Base-by-base conservation (phyloP, 2,329 filamentous ascomycete genomes). In the Pyricularia grisea region DNA sequence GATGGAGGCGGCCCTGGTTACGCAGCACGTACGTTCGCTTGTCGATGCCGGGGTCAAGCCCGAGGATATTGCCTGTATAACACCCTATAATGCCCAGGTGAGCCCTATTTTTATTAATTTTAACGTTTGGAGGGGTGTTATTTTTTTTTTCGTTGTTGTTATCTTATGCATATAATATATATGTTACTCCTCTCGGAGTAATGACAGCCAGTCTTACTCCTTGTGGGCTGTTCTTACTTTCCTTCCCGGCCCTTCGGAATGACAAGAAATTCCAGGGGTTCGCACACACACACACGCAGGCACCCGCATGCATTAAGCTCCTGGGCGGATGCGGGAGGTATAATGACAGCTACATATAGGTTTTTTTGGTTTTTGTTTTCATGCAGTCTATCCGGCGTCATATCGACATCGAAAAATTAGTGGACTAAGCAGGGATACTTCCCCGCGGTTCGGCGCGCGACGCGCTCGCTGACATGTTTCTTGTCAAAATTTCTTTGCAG, bases 61-160 rank as follows among this genome's bases (percentile, higher is more conserved):
- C 3, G 89, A 92, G 74, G 93, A 97, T 75, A 94, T 99, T 74
- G 95, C 94, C 0, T 90, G 98, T 14, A 89, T 99, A 68, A 97
- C 95, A 66, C 95, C 95, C 58, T 99, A 99, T 80, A 98, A 97
- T 80, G 95, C 92, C 17, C 95, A 95, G 85, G 89, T 91, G 75
- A 72, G 81, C 36, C 58, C 11, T 25, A 61, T 61, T 71, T 67
- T 3, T 42, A 69, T 70, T 50, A 65, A 31, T 66, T 67, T 66
- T 65, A 70, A 27, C 27, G 27, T 60, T 68, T 33, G 27, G 27
- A 27, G 27, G 27, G 27, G 27, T 72, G n/a, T 50, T 27, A 27
- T 36, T 9, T 17, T 36, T 1, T 17, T 55, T 1, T 33, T 33
- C n/a, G 10, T 33, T 33, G 31, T 33, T 33, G 10, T 36, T 36